phyloP scores from a whole-genome alignment of 805 yeast genomes.

The Cyberlindnera mycetangii region DNA sequence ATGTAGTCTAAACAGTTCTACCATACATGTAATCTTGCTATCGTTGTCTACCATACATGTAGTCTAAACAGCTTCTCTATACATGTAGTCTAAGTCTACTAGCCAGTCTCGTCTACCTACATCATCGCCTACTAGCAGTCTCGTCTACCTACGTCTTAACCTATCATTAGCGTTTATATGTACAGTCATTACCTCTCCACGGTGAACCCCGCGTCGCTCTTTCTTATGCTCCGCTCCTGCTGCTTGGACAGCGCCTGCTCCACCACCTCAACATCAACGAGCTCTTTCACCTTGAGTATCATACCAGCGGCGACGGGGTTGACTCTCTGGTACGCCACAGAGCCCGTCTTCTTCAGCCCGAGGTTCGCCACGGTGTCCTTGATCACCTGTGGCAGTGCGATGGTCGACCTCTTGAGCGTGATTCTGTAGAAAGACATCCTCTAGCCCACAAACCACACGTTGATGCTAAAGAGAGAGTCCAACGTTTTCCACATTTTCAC shows the following conservation, averaged over 20 bases:
- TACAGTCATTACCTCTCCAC: conserved; percentile 33
- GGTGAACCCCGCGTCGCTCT: conserved; percentile 58
- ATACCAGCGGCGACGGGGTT: conserved; percentile 83
- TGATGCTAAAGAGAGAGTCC: no score
- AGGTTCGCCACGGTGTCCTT: conserved; percentile 64
- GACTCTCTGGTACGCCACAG: conserved; percentile 67
- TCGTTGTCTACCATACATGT: no score
- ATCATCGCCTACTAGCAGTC: no score
- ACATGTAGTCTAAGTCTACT: no score
- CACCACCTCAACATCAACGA: conserved; percentile 76
- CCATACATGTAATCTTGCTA: no score
- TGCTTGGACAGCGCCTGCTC: conserved; percentile 47
- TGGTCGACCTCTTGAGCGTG: conserved; percentile 76
- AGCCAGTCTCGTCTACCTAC: no score
- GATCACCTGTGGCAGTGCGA: conserved; percentile 73
- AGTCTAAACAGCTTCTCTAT: no score
- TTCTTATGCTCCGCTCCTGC: conserved; percentile 54
- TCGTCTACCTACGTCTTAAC: no score
- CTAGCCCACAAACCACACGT: no score
- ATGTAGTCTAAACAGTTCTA: no score
- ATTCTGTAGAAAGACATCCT: conserved; percentile 54
- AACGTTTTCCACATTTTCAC: no score
- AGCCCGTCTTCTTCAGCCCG: conserved; percentile 75
- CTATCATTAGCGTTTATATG: background rate
- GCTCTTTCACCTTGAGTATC: conserved; percentile 77